phyloP scores from a whole-genome alignment of 257 asterid genomes.

The Thymus mandschuricus region DNA sequence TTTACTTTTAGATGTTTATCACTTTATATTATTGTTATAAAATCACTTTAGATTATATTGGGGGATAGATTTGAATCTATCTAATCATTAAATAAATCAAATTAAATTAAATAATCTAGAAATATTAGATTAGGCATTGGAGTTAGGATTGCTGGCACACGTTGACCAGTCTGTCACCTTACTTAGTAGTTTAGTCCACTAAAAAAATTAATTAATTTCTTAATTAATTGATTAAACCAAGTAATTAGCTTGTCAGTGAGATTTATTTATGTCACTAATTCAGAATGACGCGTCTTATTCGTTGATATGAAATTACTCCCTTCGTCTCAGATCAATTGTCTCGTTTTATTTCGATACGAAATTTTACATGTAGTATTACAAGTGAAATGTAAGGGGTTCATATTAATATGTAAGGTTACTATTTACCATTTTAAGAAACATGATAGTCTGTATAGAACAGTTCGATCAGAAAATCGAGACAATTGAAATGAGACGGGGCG shows the following conservation, averaged over 20 bases:
- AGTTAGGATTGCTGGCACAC: conserved; percentile 25
- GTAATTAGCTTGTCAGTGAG: background rate
- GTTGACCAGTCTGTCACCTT: conserved; percentile 41
- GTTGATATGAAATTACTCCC: no score
- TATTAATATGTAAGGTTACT: no score
- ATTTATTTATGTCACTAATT: background rate
- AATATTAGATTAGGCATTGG: conserved; percentile 13
- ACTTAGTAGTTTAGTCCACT: conserved; percentile 12
- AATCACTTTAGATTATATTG: background rate
- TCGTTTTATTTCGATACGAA: no score
- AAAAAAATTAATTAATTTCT: background rate
- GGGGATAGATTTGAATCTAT: background rate
- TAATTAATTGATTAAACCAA: conserved; percentile 12
- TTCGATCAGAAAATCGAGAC: no score
- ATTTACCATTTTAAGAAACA: no score
- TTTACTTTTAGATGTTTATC: background rate
- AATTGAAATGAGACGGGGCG: no score
- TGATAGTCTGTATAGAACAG: no score
- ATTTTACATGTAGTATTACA: no score
- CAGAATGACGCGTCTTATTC: conserved; percentile 8
- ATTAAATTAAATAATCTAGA: background rate
- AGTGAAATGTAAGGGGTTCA: no score
- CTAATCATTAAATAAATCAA: conserved; percentile 4
- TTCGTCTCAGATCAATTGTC: no score
- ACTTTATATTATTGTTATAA: background rate